Evolutionary conservation across 768 basidiomycete species (phyloP).

Genomic region (Chalciporus chontae): DNA sequence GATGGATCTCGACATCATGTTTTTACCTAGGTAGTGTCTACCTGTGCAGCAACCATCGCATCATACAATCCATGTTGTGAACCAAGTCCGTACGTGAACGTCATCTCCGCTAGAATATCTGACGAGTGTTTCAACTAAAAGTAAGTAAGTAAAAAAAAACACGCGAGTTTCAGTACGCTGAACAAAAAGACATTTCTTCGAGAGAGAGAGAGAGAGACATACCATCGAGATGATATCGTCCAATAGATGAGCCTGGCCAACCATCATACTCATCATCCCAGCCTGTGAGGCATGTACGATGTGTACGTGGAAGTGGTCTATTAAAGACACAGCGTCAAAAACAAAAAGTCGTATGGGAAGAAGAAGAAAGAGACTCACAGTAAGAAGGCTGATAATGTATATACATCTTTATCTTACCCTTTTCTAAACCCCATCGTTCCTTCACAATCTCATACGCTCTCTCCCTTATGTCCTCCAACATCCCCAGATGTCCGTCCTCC

Average conservation of each 20-base stretch:
- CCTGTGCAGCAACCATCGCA: constrained; percentile 40
- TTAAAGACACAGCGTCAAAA: no score
- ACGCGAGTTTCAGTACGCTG: no score
- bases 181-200: no score
- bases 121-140: constrained; percentile 61
- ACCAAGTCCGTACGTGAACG: constrained; percentile 80
- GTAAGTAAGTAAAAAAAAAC: no score
- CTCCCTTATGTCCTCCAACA: constrained; percentile 63
- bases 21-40: no score
- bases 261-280: constrained; percentile 63
- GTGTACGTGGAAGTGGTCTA: constrained; percentile 95
- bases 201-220: constrained; percentile 16
- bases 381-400: constrained; percentile 97
- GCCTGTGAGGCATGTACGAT: constrained; percentile 72
- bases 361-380: constrained; percentile 50
- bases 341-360: no score
- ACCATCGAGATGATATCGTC: constrained; percentile 91
- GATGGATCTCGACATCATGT: no score
- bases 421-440: constrained; percentile 62
- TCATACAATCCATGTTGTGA: constrained; percentile 72
- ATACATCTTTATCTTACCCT: constrained; percentile 69
- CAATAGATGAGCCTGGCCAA: constrained; percentile 90
- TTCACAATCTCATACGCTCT: constrained; percentile 51
- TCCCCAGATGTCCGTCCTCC: constrained; percentile 48
- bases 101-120: constrained; percentile 63